Evolutionary conservation across 2,329 filamentous ascomycete species (phyloP), one percentile per base, ranked within the genome.

Genomic region (Leptodontidium sp.): DNA sequence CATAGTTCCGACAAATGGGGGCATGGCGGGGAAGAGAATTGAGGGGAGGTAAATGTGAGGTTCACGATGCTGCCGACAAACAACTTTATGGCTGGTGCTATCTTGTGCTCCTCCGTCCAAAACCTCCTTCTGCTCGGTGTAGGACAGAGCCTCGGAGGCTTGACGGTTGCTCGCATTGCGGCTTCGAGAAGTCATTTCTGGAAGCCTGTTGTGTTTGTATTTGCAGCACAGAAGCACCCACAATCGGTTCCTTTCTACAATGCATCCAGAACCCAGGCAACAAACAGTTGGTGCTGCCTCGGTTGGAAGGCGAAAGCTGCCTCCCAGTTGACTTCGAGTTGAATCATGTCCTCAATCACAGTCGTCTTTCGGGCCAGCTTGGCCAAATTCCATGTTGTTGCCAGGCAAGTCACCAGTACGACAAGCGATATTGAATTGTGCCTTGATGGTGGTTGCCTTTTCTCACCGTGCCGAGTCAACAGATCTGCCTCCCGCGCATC

Each of bases 191-290:
- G 12, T 11, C 32, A 26, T 53, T 52, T 63, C 49, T 63, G 47
- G 61, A 63, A 63, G 61, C 29, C 47, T 53, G 61, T 49, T 63
- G 61, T 63, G 61, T 43, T 40, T 53, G 35, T n/a, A 50, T 26
- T 38, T 49, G 49, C 21, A 6, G 9, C 47, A 63, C 29, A 52
- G 15, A 50, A 35, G 11, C 32, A 57, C 21, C n/a, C 17, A 38
- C 29, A 40, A n/a, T 40, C 21, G 53, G 15, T 49, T 59, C 29
- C 32, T 59, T 12, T 40, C 26, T 43, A 8, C 26, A 14, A 0
- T 50, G 26, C 45, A 62, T 49, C 24, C 29, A 40, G 8, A 43
- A 38, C 17, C 12, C n/a, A 63, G 47, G 29, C 24, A 63, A 6
- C 15, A 5, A 17, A 21, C 21, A 21, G 21, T 61, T 29, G 26